Evolutionary conservation across 257 asterid genomes (phyloP).

Genomic region (Capsicum pubescens): DNA sequence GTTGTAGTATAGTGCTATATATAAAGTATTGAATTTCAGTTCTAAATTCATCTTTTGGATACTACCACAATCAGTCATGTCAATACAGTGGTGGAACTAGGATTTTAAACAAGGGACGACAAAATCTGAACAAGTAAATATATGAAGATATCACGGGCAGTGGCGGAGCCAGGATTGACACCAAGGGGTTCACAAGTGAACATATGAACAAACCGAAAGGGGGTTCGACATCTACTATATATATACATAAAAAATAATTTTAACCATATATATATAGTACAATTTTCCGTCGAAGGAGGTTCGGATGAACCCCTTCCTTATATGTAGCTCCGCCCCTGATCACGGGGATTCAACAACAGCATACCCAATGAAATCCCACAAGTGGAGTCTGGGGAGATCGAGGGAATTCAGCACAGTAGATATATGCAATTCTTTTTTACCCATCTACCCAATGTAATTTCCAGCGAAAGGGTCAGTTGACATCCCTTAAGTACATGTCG

Average conservation of each 20-base stretch:
- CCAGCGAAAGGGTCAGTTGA: neutral
- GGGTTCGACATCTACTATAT: too few species aligned
- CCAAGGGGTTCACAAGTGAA: too few species aligned
- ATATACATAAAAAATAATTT: too few species aligned
- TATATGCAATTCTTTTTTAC: neutral
- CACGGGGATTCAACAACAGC: too few species aligned
- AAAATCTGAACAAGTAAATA: neutral
- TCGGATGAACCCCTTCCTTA: too few species aligned
- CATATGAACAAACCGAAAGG: too few species aligned
- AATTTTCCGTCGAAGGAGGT: too few species aligned
- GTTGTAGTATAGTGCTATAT: neutral
- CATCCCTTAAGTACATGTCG: neutral
- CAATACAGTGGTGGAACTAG: neutral
- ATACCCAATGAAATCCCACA: too few species aligned
- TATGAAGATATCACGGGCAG: neutral
- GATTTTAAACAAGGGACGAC: neutral
- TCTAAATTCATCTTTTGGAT: conserved; percentile 3
- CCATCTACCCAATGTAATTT: neutral
- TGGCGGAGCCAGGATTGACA: too few species aligned
- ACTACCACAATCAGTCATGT: neutral
- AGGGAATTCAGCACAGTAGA: neutral
- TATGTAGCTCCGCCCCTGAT: too few species aligned
- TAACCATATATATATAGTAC: too few species aligned
- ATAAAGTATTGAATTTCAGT: conserved; percentile 5
- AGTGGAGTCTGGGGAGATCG: neutral